These are phyloP conservation scores for Cryptococcus floricola DNA, from an alignment of 1,284 basidiomycete genomes.

Conservation along the genomic window DNA sequence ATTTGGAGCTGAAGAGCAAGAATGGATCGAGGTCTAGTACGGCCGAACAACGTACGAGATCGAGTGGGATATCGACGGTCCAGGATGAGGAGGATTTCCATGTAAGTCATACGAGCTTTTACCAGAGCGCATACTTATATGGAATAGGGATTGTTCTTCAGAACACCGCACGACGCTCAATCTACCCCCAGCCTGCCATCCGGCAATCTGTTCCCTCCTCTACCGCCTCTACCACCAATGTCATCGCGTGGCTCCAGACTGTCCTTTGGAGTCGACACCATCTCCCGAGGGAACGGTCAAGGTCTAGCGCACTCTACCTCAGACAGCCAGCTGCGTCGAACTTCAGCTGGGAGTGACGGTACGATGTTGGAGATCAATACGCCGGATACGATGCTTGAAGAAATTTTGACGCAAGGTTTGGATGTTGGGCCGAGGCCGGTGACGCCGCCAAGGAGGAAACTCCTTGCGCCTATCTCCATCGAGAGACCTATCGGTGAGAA, in stretches of 20 bases:
- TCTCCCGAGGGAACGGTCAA: not conserved
- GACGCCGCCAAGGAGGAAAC: not conserved
- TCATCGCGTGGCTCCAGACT: conserved; percentile 1
- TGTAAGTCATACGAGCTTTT: conserved; percentile 6
- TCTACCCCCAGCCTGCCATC: not conserved
- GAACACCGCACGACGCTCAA: conserved; percentile 29
- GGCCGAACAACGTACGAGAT: conserved; percentile 5
- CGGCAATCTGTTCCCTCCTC: not conserved
- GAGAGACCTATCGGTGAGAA: not conserved
- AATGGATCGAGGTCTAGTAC: conserved; percentile 30
- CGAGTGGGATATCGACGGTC: conserved; percentile 10
- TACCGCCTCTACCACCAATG: not conserved
- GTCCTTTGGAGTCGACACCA: conserved; percentile 14
- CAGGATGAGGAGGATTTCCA: conserved; percentile 25
- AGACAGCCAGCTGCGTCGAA: conserved; percentile 3
- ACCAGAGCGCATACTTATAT: not conserved
- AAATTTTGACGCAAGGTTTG: not conserved
- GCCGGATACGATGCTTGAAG: conserved; percentile 9
- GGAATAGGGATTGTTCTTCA: conserved; percentile 41
- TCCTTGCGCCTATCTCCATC: conserved; percentile 7
- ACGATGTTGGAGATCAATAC: conserved; percentile 29
- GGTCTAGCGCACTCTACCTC: not conserved
- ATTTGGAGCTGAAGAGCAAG: not conserved
- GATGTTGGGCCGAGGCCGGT: not conserved
- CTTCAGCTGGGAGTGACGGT: conserved; percentile 21